Base-by-base conservation (phyloP, 257 asterid species). In the Nicotiana tabacum region DNA sequence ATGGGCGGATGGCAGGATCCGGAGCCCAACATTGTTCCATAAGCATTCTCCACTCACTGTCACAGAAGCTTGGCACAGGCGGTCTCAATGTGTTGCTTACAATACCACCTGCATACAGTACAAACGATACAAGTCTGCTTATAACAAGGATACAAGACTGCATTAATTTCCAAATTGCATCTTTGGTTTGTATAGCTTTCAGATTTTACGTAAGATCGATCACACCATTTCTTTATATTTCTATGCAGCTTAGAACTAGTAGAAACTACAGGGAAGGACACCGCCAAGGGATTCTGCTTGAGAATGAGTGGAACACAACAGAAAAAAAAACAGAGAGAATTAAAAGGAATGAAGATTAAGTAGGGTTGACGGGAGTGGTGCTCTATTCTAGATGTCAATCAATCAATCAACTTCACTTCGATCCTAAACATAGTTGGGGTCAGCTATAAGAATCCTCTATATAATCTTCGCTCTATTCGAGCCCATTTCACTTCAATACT, bases 21-120 rank as follows among this genome's bases (percentile, higher is more conserved):
- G 85, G 37, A 48, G 85, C 69, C 85, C 85, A 83, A 65, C 85
- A 80, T 57, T 68, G 56, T 64, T 80, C 83, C 83, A 80, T 80
- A 51, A 80, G 83, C 30, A 68, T 46, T 80, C 64, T 64, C 83
- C 83, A 80, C n/a, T 80, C 83, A 32, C 64, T 43, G 30, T 64
- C 83, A 39, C 83, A 80, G 57, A 68, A 80, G 69, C 58, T 68
- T 64, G 83, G 83, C 43, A 80, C 64, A 24, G 64, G 76, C n/a
- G 83, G 83, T 68, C 83, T 51, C 77, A 80, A 43, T 64, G 83
- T 80, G 83, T 80, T 80, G 83, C 57, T 64, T 9, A 80, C 83
- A 8, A 80, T 80, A 64, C 83, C 83, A 64, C 83, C 83, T 80
- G 83, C 64, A 46, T 32, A 15, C 68, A 35, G 39, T 18, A 69